Evolutionary conservation across 108 stramenopile genomes (phyloP), one percentile per base, ranked within the genome.

Genomic region (Craspedostauros australis): DNA sequence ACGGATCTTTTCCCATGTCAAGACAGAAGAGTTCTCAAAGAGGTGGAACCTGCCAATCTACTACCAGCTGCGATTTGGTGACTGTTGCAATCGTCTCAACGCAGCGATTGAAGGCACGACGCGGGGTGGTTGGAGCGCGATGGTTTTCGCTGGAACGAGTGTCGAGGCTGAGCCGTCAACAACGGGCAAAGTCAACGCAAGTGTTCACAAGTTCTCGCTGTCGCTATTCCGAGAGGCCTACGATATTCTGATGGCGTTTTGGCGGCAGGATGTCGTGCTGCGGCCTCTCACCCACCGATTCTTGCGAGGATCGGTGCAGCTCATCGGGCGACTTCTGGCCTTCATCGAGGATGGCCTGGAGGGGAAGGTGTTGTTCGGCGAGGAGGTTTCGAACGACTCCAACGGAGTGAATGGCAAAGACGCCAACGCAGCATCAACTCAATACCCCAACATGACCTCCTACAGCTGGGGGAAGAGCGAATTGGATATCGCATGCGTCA

Each of bases 21-120:
- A 78, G 32, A 93, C 91, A 2, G 72, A 81, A 18, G 91, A 93
- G 25, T 93, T 84, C 69, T 78, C 77, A 21, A 88, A 84, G 46
- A 70, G 68, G 29, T 93, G 91, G 91, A 93, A 86, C 33, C 60
- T 93, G 18, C 87, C 91, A 24, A 93, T 93, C 45, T 93, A 93
- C 61, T 93, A 93, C 53, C 91, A 93, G 39, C 60, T 93, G 21
- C 76, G 91, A 53, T 88, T 88, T 39, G 85, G 84, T 21, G 91
- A 93, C 39, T 82, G 73, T 54, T 86, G 82, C 48, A 75, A 51
- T 41, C 80, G 91, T 29, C 60, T 93, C 24, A 86, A 93, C 39
- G 69, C 57, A 15, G 87, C 91, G 1, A 51, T 93, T 12, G 78
- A 77, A 44, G 26, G 46, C 5, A 83, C 83, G 0, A 53, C 46